phyloP scores from a whole-genome alignment of 1,284 basidiomycete species.

The Macrocystidia cucumis region DNA sequence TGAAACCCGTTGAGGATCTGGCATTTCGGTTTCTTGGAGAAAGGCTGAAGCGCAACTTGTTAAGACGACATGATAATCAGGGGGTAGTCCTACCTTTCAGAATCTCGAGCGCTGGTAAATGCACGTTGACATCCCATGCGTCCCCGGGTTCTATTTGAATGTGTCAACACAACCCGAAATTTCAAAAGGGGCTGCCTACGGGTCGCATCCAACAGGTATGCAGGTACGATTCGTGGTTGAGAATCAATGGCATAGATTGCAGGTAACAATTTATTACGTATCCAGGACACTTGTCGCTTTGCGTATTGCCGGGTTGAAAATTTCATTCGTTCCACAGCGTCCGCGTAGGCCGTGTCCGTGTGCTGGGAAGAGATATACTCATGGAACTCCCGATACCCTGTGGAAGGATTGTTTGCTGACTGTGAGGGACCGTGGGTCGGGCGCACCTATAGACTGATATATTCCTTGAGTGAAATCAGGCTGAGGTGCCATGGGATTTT shows the following conservation, averaged over 20 bases:
- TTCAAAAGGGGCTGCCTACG: slow-evolving; percentile 33
- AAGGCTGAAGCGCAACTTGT: slow-evolving; percentile 53
- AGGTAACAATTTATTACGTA: slow-evolving; percentile 85
- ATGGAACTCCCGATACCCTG: slow-evolving; percentile 90
- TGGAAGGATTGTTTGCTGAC: slow-evolving; percentile 2
- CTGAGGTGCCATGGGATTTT: slow-evolving; percentile 21
- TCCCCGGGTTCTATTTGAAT: slow-evolving; percentile 39
- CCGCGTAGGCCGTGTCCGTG: slow-evolving; percentile 38
- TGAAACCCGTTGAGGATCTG: slow-evolving; percentile 53
- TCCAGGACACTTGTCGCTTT: slow-evolving; percentile 88
- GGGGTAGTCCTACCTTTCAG: slow-evolving; percentile 37
- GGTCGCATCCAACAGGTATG: slow-evolving; percentile 74
- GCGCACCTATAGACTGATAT: slow-evolving; percentile 88
- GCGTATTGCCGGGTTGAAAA: slow-evolving; percentile 88
- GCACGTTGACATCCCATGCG: slow-evolving; percentile 52
- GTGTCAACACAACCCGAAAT: neutral
- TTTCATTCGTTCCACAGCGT: slow-evolving; percentile 79
- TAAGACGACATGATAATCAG: no score
- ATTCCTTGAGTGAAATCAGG: slow-evolving; percentile 76
- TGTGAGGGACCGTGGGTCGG: neutral
- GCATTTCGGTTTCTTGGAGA: slow-evolving; percentile 41
- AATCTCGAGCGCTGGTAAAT: slow-evolving; percentile 41
- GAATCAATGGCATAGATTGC: slow-evolving; percentile 49
- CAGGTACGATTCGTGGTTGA: slow-evolving; percentile 27
- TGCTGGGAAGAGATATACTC: slow-evolving; percentile 44